Evolutionary conservation across 495 filamentous ascomycete genomes (phyloP), one percentile per base, ranked within the genome.

Genomic region (Lepidopterella palustris): DNA sequence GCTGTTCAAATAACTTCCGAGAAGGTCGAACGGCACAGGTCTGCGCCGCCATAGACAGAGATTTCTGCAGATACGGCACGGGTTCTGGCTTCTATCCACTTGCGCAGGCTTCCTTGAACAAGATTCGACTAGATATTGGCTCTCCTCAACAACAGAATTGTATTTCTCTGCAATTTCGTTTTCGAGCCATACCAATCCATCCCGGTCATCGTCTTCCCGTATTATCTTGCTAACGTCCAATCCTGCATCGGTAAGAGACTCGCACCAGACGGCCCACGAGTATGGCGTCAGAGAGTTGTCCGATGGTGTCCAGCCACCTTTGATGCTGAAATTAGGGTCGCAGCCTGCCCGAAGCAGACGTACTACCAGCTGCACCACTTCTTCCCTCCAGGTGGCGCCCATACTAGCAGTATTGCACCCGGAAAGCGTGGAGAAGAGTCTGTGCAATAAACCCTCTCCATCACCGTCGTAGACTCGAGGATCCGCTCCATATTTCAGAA

Each of bases 101-200:
- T 42, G 13, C 39, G 13, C 8, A 11, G 20, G 39, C 39, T 42
- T 6, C 20, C 20, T 6, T 15, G 13, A 15, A 15, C 20, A 11
- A 20, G 1, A 1, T 9, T 15, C 13, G 13, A 15, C 39, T 15
- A 42, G 2, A 8, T 6, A 11, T 42, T 6, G 13, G 20, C 20
- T 11, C 39, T 42, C 39, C 20, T 3, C 6, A 20, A 42, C 39
- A 42, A 42, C 39, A 42, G 39, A 15, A 2, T 53, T 5, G 18
- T 31, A 26, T 18, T 28, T 53, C 50, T 53, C 50, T 10, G 26
- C 18, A 27, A 53, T 31, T 53, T 53, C 50, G 18, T 53, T 31
- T 1, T 53, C 20, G 21, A 24, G 53, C 59, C 39, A 42, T 20
- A 15, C 39, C 13, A 42, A 3, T 15, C 39, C 39, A 20, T 42